Percentiles rank a stretch among this genome's conserved stretches.
These are phyloP conservation scores for Dioscorea cayenensis DNA, from an alignment of 116 monocot genomes.

Conservation along the genomic window DNA sequence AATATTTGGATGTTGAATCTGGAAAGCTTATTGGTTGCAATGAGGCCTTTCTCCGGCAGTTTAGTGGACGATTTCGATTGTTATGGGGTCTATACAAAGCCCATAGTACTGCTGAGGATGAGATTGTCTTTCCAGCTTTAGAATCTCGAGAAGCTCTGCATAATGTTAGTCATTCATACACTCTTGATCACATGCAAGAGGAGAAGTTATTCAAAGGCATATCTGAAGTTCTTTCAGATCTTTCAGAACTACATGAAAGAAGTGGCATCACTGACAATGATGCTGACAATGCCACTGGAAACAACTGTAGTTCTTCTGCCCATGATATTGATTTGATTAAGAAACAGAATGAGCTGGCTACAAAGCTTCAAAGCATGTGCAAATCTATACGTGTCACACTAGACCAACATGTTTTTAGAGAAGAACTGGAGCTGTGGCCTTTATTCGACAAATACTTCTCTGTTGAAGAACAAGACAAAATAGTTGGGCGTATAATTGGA, in stretches of 20 bases:
- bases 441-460: constrained; percentile 97
- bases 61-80: constrained; percentile 92
- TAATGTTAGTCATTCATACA: constrained; percentile 98
- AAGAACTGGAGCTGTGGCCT: constrained; percentile 99
- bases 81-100: constrained; percentile 95
- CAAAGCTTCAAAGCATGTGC: constrained; percentile 98
- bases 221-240: constrained; percentile 69
- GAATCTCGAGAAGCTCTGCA: constrained; percentile 97
- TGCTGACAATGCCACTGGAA: constrained; percentile 9
- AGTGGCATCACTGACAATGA: constrained; percentile 8
- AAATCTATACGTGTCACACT: constrained; percentile 91
- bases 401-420: constrained; percentile 86
- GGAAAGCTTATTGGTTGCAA: constrained; percentile 78
- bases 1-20: constrained; percentile 96
- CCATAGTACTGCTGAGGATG: constrained; percentile 99
- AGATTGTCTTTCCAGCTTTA: constrained; percentile 97
- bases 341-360: constrained; percentile 79
- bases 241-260: constrained; percentile 52
- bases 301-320: background rate
- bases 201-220: constrained; percentile 93
- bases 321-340: constrained; percentile 23
- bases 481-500: constrained; percentile 97
- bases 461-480: constrained; percentile 96
- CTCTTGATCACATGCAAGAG: constrained; percentile 96
- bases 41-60: constrained; percentile 71